phyloP scores from a whole-genome alignment of 2,329 filamentous ascomycete genomes.

The Penicillium palitans region DNA sequence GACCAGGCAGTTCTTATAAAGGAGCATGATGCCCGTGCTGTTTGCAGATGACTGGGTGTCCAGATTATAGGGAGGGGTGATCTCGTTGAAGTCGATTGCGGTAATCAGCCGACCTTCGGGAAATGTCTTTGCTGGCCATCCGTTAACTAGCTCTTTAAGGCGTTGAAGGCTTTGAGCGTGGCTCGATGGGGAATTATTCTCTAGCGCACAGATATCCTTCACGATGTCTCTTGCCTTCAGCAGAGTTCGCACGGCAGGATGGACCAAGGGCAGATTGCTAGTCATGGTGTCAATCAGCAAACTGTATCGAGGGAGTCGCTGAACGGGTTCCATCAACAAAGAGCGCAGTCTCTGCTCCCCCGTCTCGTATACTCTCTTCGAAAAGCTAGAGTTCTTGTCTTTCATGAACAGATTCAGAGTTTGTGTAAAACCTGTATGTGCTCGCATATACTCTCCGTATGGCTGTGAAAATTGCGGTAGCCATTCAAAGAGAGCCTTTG shows the following conservation, averaged over 20 bases:
- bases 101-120: constrained; percentile 77
- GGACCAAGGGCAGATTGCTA: constrained; percentile 77
- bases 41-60: constrained; percentile 45
- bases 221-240: constrained; percentile 90
- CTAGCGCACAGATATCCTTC: constrained; percentile 93
- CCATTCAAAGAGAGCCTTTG: constrained; percentile 82
- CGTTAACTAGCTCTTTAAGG: constrained; percentile 72
- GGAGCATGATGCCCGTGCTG: constrained; percentile 69
- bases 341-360: constrained; percentile 91
- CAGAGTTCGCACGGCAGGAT: constrained; percentile 79
- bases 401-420: constrained; percentile 75
- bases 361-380: constrained; percentile 73
- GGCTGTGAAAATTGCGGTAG: constrained; percentile 89
- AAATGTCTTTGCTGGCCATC: constrained; percentile 71
- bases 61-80: constrained; percentile 68
- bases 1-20: constrained; percentile 81
- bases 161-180: constrained; percentile 73
- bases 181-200: constrained; percentile 64
- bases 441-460: constrained; percentile 89
- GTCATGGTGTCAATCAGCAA: constrained; percentile 95
- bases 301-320: constrained; percentile 90
- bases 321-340: constrained; percentile 91
- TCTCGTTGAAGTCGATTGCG: constrained; percentile 75
- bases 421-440: constrained; percentile 82
- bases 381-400: constrained; percentile 77